Base-by-base conservation (phyloP, 768 basidiomycete genomes). In the Leucocoprinus leucothites region DNA sequence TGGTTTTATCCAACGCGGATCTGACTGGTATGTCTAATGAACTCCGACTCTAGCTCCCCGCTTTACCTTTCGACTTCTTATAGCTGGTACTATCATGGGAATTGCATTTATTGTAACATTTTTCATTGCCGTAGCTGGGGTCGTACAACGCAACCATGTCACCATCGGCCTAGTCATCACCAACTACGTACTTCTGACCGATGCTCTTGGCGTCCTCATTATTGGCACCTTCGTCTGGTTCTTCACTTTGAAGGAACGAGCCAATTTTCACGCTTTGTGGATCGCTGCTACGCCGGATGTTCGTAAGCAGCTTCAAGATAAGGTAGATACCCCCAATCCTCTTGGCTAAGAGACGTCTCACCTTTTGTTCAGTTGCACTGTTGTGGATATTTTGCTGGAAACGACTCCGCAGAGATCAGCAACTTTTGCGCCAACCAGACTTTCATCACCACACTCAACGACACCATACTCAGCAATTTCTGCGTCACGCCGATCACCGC, bases 381-480 rank as follows among this genome's bases (percentile, higher is more conserved):
- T 72, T 96, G 94, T 63, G 94, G 94, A 16, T 96, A 93, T 69
- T 89, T 89, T 65, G 82, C 81, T 59, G 81, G 82, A 19, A 81
- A 81, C 2, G 80, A 87, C 57, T 60, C 74, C 3, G 77, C 78
- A 31, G 82, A 78, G 57, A 72, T 85, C 46, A 85, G 86, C 34
- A 67, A 53, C 3, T 85, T 86, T 66, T 91, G 89, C 69, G 66
- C 69, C 57, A 69, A 68, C 48, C 69, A 67, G 57, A 66, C 70
- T 44, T 75, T 81, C 56, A 63, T 78, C 48, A 66, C 70, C 53
- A 62, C 63, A 42, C 72, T 78, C 47, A 74, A 76, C 61, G 44
- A 69, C 18, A 73, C 69, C 18, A 67, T 74, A 31, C 62, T 69
- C 48, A 69, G 65, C 54, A 84, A 78, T 54, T 85, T 86, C 65